Conservation (phyloP, 1,284 basidiomycete species). For the Cutaneotrichosporon arboriforme region DNA sequence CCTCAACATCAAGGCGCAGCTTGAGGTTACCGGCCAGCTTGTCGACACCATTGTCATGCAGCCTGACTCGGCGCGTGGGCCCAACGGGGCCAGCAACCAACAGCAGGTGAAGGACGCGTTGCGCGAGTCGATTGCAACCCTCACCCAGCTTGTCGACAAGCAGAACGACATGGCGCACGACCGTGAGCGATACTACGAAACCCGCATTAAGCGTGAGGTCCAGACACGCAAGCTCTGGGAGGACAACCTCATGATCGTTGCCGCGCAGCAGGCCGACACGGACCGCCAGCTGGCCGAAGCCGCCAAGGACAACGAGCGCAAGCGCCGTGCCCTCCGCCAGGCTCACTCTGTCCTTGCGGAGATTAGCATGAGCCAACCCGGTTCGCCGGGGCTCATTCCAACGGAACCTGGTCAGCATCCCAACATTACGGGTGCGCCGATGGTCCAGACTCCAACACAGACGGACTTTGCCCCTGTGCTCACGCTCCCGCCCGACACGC, state of each 20-base stretch:
- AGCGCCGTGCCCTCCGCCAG: slow-evolving; percentile 56
- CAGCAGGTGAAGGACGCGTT: slow-evolving; percentile 58
- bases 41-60: slow-evolving; percentile 54
- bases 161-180: slow-evolving; percentile 69
- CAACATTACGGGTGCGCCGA: neutral
- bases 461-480: neutral
- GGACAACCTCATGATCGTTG: slow-evolving; percentile 79
- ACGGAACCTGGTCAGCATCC: neutral
- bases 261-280: slow-evolving; percentile 76
- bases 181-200: slow-evolving; percentile 75
- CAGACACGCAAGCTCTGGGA: slow-evolving; percentile 81
- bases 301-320: slow-evolving; percentile 48
- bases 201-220: slow-evolving; percentile 61
- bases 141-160: slow-evolving; percentile 60
- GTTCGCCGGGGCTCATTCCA: slow-evolving; percentile 9
- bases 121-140: slow-evolving; percentile 58
- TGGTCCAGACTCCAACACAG: neutral
- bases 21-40: slow-evolving; percentile 70
- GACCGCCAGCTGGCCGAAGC: slow-evolving; percentile 65
- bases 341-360: slow-evolving; percentile 62
- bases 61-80: slow-evolving; percentile 35
- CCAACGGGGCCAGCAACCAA: slow-evolving; percentile 33
- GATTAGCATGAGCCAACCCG: slow-evolving; percentile 25
- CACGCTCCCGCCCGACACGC: slow-evolving; percentile 1
- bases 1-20: slow-evolving; percentile 69